Evolutionary conservation across 2,329 filamentous ascomycete species (phyloP), one percentile per base, ranked within the genome.

Genomic region (Zymoseptoria ardabiliae): DNA sequence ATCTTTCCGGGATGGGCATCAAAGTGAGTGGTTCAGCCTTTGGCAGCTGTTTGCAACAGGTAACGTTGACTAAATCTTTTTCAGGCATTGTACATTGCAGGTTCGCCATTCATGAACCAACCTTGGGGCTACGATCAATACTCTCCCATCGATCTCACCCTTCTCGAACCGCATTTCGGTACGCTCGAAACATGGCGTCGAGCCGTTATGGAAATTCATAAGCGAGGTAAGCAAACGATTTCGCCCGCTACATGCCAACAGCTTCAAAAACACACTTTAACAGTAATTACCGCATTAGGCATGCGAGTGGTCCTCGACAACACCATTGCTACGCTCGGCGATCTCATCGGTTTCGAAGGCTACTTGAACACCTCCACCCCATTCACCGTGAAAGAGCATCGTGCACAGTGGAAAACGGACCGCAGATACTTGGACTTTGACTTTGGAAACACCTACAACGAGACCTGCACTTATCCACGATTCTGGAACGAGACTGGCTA

Each of bases 251-350:
- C 23, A 25, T n/a, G n/a, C n/a, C 23, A 25, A 25, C 8, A 28
- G 25, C 25, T 28, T 9, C 25, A 28, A 28, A 8, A 28, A 28
- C 11, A 17, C 35, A 45, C 17, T 45, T 7, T 45, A n/a, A 45
- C 35, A 45, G 4, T 45, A 13, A 5, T 45, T 2, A 45, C 35
- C 35, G 17, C 35, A n/a, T 6, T 7, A 45, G 35, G 28, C 51
- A 86, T 87, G 83, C 85, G 85, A 72, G 82, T 86, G 22, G 73
- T 87, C 20, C 72, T 86, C 59, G 84, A 87, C 67, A 86, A 86
- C 66, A 86, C 84, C 1, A 78, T 86, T 65, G 79, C 81, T 52
- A 87, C 84, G 0, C 76, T 87, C 77, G 82, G 82, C 53, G 83
- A 87, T 64, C 74, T 86, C 58, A 78, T 86, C 58, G 82, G 81